Conservation (phyloP, 306 rosid species). For the Fagus sylvatica region DNA sequence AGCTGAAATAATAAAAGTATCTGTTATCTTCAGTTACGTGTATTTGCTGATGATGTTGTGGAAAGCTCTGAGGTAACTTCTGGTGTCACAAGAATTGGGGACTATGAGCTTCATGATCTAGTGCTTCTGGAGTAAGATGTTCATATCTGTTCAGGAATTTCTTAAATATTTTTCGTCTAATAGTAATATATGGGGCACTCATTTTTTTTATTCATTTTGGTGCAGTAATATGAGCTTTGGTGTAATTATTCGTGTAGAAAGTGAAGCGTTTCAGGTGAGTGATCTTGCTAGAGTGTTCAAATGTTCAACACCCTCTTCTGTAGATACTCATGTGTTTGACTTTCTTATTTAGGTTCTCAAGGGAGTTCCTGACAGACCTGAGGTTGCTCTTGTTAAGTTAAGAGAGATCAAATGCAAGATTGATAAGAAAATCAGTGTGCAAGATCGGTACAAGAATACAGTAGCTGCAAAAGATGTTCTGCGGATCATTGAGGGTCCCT, state of each 20-base stretch:
- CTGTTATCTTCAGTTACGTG: constrained; percentile 68
- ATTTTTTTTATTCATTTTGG: constrained; percentile 20
- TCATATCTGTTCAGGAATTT: constrained; percentile 11
- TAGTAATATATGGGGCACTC: background rate
- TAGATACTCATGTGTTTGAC: constrained; percentile 16
- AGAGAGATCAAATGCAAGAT: constrained; percentile 93
- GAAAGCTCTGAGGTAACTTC: constrained; percentile 98
- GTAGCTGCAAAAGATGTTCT: constrained; percentile 84
- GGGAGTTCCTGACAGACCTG: constrained; percentile 91
- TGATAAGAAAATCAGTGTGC: constrained; percentile 79
- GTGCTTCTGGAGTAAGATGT: constrained; percentile 82
- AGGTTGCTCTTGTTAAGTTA: constrained; percentile 75
- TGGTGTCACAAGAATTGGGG: constrained; percentile 91
- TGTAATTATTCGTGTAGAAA: constrained; percentile 91
- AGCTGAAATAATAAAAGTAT: constrained; percentile 22
- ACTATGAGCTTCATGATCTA: constrained; percentile 95
- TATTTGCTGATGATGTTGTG: constrained; percentile 97
- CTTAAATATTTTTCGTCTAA: background rate
- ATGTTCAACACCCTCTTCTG: background rate
- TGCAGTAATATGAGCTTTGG: constrained; percentile 94
- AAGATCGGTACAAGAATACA: constrained; percentile 73
- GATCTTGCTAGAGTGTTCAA: constrained; percentile 3
- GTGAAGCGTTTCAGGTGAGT: constrained; percentile 94
- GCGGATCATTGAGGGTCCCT: constrained; percentile 84
- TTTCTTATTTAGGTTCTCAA: constrained; percentile 71